These are phyloP conservation scores for Ochromonas danica DNA, from an alignment of 108 stramenopile genomes.

Conservation along the genomic window DNA sequence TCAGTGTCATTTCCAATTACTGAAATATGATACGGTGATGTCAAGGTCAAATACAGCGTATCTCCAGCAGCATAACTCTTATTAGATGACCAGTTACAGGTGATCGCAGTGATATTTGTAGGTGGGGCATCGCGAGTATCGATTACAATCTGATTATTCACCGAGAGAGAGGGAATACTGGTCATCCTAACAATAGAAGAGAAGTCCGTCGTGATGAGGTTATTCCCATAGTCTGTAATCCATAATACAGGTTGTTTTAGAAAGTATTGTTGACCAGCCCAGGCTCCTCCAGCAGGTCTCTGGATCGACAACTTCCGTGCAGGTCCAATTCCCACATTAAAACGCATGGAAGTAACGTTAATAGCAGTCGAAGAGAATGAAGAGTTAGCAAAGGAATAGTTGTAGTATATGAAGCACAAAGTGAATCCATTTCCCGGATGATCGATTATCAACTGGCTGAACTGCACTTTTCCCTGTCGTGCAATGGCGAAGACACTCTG, in stretches of 20 bases:
- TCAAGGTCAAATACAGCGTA: no score
- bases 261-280: slow-evolving; percentile 29
- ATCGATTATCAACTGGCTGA: neutral
- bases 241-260: neutral
- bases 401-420: neutral
- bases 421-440: neutral
- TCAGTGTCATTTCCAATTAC: neutral
- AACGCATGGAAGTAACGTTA: neutral
- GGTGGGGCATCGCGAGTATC: slow-evolving; percentile 22
- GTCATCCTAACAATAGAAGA: neutral
- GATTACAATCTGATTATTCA: neutral
- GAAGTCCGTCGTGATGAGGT: neutral
- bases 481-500: neutral
- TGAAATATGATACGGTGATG: no score
- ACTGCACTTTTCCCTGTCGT: neutral
- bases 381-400: neutral
- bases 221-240: slow-evolving; percentile 12
- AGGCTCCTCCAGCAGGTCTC: neutral
- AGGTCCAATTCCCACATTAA: neutral
- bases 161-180: neutral
- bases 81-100: neutral
- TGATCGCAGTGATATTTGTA: neutral
- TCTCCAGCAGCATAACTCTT: neutral
- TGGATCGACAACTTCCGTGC: neutral
- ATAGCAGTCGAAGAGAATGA: neutral